These are phyloP conservation scores for Lasiosphaeriaceae sp. DNA, from an alignment of 495 filamentous ascomycete genomes.

Conservation along the genomic window DNA sequence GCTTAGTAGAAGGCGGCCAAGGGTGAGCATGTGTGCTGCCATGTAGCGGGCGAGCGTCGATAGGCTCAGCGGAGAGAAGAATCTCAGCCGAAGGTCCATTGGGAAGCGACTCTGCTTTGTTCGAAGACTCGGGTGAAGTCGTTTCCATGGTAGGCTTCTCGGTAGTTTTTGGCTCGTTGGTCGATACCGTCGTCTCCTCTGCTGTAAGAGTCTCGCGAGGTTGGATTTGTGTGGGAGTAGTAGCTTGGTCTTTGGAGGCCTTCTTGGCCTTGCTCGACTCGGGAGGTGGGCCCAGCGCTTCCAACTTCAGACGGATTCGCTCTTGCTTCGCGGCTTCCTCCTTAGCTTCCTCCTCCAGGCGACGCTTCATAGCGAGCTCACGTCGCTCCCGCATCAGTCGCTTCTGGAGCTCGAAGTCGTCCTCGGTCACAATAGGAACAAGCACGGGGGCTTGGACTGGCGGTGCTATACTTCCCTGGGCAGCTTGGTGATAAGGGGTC, in stretches of 20 bases:
- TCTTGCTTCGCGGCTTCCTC: conserved; percentile 78
- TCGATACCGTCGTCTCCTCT: conserved; percentile 17
- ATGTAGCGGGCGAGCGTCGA: conserved; percentile 18
- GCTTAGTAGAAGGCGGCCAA: conserved; percentile 21
- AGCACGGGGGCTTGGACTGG: conserved; percentile 20
- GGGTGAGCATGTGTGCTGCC: conserved; percentile 9
- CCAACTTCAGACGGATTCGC: conserved; percentile 79
- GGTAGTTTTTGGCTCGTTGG: conserved; percentile 5
- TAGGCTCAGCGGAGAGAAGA: conserved; percentile 9
- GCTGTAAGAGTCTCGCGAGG: conserved; percentile 25
- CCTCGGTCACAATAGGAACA: conserved; percentile 43
- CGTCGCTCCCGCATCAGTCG: conserved; percentile 80
- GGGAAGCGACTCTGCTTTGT: conserved; percentile 11
- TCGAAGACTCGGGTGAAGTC: conserved; percentile 3
- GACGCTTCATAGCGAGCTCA: conserved; percentile 71
- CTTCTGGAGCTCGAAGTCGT: conserved; percentile 67
- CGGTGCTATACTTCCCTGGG: conserved; percentile 30
- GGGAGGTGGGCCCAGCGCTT: conserved; percentile 66
- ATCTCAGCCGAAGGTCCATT: conserved; percentile 13
- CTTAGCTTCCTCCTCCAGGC: conserved; percentile 73
- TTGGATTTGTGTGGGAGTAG: conserved; percentile 37
- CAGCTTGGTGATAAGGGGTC: conserved; percentile 37
- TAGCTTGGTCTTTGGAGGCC: conserved; percentile 35
- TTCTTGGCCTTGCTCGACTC: conserved; percentile 56
- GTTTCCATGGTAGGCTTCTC: conserved; percentile 9